phyloP scores from a whole-genome alignment of 2,329 filamentous ascomycete species.

The Aspergillus calidoustus region DNA sequence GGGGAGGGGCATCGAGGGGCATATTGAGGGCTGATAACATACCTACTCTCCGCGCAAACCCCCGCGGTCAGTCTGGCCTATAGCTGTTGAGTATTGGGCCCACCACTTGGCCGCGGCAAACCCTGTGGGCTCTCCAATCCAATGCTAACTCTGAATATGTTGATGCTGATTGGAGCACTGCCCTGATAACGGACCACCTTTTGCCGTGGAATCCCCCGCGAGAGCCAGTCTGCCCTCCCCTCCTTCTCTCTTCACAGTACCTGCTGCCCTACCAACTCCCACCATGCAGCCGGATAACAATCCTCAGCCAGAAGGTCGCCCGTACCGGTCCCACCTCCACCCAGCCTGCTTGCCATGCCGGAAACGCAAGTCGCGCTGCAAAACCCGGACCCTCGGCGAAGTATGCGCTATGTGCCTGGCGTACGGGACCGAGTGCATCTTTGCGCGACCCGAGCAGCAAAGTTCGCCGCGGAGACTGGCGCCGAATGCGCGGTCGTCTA shows the following conservation, averaged over 20 bases:
- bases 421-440: conserved; percentile 56
- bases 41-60: not conserved
- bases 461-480: conserved; percentile 4
- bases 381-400: conserved; percentile 48
- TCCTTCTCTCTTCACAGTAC: not conserved
- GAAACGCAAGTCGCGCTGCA: conserved; percentile 59
- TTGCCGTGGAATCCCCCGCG: not conserved
- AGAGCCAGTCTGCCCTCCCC: not conserved
- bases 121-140: not conserved
- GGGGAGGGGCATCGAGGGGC: no score
- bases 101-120: conserved; percentile 10
- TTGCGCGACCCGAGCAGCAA: no score
- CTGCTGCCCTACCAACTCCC: not conserved
- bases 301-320: conserved; percentile 38
- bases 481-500: conserved; percentile 3
- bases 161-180: not conserved
- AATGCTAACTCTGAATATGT: not conserved
- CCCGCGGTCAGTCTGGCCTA: not conserved
- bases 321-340: conserved; percentile 59
- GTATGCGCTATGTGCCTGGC: conserved; percentile 57
- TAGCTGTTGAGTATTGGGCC: not conserved
- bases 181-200: not conserved
- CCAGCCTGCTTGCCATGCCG: conserved; percentile 60
- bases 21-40: not conserved
- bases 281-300: conserved; percentile 7